These are phyloP conservation scores for Magnusiomyces tetraspermus DNA, from an alignment of 1,139 yeast genomes.

Conservation along the genomic window DNA sequence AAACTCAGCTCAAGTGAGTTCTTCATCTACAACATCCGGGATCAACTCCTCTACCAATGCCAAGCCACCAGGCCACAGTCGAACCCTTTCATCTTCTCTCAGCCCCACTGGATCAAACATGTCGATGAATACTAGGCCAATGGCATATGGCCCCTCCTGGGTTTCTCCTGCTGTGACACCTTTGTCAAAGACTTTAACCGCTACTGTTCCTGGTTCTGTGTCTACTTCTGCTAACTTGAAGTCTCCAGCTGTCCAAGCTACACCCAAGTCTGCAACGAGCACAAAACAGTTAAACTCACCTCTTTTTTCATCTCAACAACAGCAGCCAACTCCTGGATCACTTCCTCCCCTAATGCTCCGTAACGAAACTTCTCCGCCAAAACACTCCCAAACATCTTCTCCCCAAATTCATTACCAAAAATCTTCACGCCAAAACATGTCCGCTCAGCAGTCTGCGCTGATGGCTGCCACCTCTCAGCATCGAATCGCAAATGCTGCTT, in stretches of 20 bases:
- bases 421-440: slow-evolving; percentile 10
- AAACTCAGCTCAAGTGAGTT: not conserved
- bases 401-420: not conserved
- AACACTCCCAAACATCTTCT: not conserved
- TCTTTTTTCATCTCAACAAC: slow-evolving; percentile 2
- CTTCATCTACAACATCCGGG: no score
- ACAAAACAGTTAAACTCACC: not conserved
- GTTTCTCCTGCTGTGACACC: not conserved
- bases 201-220: not conserved
- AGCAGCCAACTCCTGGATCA: slow-evolving; percentile 6
- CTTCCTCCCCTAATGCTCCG: not conserved
- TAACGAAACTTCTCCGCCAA: not conserved
- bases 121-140: not conserved
- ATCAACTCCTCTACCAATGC: no score
- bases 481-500: no score
- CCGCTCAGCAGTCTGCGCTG: slow-evolving; percentile 8
- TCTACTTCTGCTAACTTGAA: not conserved
- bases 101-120: not conserved
- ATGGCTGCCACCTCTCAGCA: slow-evolving; percentile 6
- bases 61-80: not conserved
- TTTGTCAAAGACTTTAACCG: not conserved
- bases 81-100: not conserved
- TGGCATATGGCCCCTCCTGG: not conserved
- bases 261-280: not conserved
- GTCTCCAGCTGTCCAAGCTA: not conserved